phyloP scores from a whole-genome alignment of 2,329 filamentous ascomycete genomes.

The Penicillium sp. region DNA sequence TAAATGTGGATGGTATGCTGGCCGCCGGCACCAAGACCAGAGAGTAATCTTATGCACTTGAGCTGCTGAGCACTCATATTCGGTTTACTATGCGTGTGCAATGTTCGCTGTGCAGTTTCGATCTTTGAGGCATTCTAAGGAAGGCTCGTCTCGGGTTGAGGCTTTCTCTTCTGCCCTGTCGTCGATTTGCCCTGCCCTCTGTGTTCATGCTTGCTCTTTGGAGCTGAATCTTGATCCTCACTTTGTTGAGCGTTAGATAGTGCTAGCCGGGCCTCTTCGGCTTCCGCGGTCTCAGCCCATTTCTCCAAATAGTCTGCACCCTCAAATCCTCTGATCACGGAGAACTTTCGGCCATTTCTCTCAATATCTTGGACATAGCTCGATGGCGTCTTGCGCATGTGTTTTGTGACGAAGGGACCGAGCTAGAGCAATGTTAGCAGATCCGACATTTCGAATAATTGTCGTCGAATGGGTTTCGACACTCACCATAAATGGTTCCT shows the following conservation, averaged over 20 bases:
- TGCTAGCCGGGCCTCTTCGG: constrained; percentile 26
- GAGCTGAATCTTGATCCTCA: neutral
- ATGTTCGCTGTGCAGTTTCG: neutral
- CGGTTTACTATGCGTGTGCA: neutral
- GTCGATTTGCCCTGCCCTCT: neutral
- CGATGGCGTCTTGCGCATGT: constrained; percentile 32
- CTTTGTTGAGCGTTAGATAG: neutral
- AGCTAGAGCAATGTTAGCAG: constrained; percentile 33
- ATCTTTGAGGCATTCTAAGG: neutral
- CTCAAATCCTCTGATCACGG: constrained; percentile 32
- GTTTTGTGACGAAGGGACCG: constrained; percentile 48
- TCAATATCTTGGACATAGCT: constrained; percentile 32
- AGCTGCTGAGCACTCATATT: neutral
- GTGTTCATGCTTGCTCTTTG: neutral
- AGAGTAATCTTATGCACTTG: too few species aligned
- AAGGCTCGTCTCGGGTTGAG: neutral
- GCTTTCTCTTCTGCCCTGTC: neutral
- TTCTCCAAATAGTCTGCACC: constrained; percentile 41
- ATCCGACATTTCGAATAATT: neutral
- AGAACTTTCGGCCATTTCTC: constrained; percentile 26
- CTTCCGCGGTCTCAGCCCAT: constrained; percentile 38
- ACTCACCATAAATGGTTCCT: constrained; percentile 7
- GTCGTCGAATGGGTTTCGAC: constrained; percentile 11
- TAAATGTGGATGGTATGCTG: neutral
- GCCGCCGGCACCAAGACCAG: neutral